Conservation (phyloP, 257 asterid species). For the Anisodus acutangulus region DNA sequence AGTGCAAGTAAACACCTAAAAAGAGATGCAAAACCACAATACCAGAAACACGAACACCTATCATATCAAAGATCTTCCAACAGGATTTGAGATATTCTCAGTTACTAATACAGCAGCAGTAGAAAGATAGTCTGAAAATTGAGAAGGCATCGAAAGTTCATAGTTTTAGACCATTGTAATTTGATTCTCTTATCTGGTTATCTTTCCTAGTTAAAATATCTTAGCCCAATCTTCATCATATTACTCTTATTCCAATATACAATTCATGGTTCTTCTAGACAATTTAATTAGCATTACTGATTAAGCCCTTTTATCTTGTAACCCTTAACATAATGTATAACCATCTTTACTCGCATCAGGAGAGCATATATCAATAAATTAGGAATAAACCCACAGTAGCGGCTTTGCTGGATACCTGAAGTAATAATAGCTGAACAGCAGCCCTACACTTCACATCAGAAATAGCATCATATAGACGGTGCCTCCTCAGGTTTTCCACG, state of each 20-base stretch:
- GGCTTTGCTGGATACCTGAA: conserved; percentile 64
- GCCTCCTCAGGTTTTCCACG: conserved; percentile 63
- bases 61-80: not conserved
- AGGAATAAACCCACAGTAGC: conserved; percentile 13
- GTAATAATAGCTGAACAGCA: conserved; percentile 89
- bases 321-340: not conserved
- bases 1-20: not conserved
- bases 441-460: conserved; percentile 90
- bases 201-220: not conserved
- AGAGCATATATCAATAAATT: conserved; percentile 30
- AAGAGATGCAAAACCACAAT: not conserved
- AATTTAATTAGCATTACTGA: not conserved
- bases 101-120: not conserved
- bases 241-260: conserved; percentile 23
- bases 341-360: conserved; percentile 13
- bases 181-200: not conserved
- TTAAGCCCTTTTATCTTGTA: not conserved
- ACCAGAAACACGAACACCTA: not conserved
- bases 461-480: conserved; percentile 65
- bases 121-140: not conserved
- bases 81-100: not conserved
- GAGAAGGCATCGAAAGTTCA: conserved; percentile 1
- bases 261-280: not conserved
- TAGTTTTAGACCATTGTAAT: not conserved
- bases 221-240: not conserved